These are phyloP conservation scores for Chloris gayana DNA, from an alignment of 176 grass and related monocot genomes.

Conservation along the genomic window DNA sequence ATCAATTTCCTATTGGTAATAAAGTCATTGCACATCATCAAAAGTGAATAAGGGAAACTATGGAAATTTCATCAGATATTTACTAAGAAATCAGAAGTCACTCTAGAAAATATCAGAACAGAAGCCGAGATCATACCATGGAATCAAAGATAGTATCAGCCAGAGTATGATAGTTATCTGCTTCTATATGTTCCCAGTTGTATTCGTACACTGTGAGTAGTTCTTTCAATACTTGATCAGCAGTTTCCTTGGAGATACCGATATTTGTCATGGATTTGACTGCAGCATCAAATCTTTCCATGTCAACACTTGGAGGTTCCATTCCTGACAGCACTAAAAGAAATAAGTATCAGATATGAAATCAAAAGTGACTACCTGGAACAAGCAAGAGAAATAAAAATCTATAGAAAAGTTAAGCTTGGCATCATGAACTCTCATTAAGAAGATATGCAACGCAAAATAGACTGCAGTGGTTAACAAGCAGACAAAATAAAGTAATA, in stretches of 20 bases:
- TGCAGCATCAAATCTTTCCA: slow-evolving; percentile 35
- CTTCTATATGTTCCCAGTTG: slow-evolving; percentile 88
- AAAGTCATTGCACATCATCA: neutral
- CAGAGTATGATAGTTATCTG: slow-evolving; percentile 60
- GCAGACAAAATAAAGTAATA: neutral
- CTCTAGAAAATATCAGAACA: neutral
- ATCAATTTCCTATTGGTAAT: neutral
- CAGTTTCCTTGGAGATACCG: slow-evolving; percentile 39
- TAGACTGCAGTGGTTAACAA: neutral
- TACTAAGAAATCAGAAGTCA: slow-evolving; percentile 20
- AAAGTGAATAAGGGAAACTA: neutral
- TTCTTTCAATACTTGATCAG: slow-evolving; percentile 43
- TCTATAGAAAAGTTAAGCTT: neutral
- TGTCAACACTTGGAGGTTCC: neutral
- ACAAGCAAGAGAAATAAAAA: neutral
- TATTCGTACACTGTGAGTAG: slow-evolving; percentile 53
- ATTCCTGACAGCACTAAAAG: slow-evolving; percentile 36
- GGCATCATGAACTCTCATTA: neutral
- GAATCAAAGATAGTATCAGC: slow-evolving; percentile 59
- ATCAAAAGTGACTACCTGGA: slow-evolving; percentile 1
- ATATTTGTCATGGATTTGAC: slow-evolving; percentile 45
- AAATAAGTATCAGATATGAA: slow-evolving; percentile 18
- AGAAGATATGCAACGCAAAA: neutral
- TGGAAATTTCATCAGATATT: neutral
- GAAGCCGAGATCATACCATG: slow-evolving; percentile 26